Evolutionary conservation across 1,284 basidiomycete species (phyloP), one percentile per base, ranked within the genome.

Genomic region (Fomitopsis palustris): DNA sequence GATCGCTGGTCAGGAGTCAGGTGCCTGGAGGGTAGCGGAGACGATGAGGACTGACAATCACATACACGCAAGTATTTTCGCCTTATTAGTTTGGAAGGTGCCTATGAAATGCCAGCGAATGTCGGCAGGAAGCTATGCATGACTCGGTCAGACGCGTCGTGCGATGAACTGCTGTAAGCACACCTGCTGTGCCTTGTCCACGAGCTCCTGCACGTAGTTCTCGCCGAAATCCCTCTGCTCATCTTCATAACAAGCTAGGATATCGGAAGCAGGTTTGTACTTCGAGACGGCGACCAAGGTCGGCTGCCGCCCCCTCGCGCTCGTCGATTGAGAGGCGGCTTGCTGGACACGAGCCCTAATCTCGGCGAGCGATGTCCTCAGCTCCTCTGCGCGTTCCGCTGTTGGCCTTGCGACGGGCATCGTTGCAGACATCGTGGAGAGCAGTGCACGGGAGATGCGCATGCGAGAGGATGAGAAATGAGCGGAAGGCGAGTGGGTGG

Each of bases 91-190:
- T 73, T 99, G 96, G 27, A 99, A 77, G 1, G 89, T 86, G 6
- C 96, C 96, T 65, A 99, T 96, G 72, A 98, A 98, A 75, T 98
- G 96, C 97, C 97, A 99, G 63, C 88, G 81, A 67, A 97, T 93
- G 64, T 93, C 90, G 27, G 67, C 63, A 0, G 95, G 93, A 17
- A 96, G 81, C 92, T 95, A 59, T 43, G 38, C 45, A 25, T 59
- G 38, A 53, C 42, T 31, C 29, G 29, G 43, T 55, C 19, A 57
- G 25, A 29, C 38, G 39, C 17, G 42, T 10, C 54, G 9, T 33
- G 47, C 25, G 54, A 51, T 1, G 43, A 42, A 27, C 5, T n/a
- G 29, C 14, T 29, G 43, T 35, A 7, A 9, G 81, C 88, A 64
- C 67, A 93, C 93, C 71, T 84, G 77, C 55, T 78, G 77, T 1